Conservation (phyloP, 1,284 basidiomycete genomes). For the Leccinum fallax region DNA sequence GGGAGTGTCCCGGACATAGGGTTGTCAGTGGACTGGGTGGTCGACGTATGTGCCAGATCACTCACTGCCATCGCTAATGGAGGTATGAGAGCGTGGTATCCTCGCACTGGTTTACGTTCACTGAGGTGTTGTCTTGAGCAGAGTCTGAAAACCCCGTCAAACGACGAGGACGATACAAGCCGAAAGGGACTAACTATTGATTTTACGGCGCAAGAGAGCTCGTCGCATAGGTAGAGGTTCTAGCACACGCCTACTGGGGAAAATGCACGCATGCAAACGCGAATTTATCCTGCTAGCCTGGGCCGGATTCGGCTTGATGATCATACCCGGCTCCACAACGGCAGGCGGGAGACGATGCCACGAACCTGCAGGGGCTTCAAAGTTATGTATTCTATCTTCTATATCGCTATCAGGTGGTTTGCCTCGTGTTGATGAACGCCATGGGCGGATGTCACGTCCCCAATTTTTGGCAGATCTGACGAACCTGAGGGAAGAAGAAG, state of each 20-base stretch:
- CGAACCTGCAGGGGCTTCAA: neutral
- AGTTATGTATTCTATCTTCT: neutral
- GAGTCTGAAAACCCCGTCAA: neutral
- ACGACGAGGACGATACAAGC: neutral
- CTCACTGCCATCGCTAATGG: conserved; percentile 8
- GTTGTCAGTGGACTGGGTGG: neutral
- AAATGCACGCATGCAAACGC: neutral
- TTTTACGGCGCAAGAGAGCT: neutral
- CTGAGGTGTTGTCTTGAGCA: neutral
- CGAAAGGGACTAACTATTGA: neutral
- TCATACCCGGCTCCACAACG: neutral
- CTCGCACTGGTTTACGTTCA: neutral
- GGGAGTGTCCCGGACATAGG: neutral
- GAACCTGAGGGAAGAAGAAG: neutral
- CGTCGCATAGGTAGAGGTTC: neutral
- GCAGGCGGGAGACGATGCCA: neutral
- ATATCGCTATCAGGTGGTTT: neutral
- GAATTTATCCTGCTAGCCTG: neutral
- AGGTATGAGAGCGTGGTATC: neutral
- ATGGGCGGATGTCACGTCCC: neutral
- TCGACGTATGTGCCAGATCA: neutral
- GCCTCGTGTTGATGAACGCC: neutral
- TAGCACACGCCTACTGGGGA: neutral
- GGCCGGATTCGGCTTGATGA: neutral
- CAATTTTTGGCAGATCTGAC: neutral